Percentiles rank a stretch among this genome's conserved stretches.
phyloP scores from a whole-genome alignment of 2,329 filamentous ascomycete genomes.

The Phoma sp. region DNA sequence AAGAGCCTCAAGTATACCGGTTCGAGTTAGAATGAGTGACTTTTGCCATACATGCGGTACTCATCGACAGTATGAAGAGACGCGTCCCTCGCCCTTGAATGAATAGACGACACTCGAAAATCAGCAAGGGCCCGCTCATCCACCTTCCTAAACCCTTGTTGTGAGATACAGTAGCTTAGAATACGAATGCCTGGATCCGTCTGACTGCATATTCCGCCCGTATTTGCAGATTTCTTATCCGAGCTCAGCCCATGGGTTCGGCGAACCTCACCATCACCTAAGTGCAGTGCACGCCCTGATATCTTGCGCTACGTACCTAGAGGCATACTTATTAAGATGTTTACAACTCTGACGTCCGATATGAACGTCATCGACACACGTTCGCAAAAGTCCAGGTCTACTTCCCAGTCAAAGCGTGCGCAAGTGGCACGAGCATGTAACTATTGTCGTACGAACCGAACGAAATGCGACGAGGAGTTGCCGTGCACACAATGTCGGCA shows the following conservation, averaged over 20 bases:
- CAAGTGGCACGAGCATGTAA: conserved; percentile 8
- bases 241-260: not conserved
- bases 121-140: not conserved
- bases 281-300: not conserved
- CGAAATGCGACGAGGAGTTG: conserved; percentile 9
- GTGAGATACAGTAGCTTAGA: not conserved
- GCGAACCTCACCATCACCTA: not conserved
- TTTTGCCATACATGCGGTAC: not conserved
- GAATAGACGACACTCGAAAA: not conserved
- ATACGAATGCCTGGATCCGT: not conserved
- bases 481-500: conserved; percentile 11
- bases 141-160: not conserved
- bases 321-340: conserved; percentile 7
- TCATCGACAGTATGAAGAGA: not conserved
- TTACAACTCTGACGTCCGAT: conserved; percentile 5
- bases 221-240: not conserved
- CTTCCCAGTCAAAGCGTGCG: conserved; percentile 1
- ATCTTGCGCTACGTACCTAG: not conserved
- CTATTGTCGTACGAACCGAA: conserved; percentile 9
- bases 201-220: not conserved
- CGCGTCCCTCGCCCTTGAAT: not conserved
- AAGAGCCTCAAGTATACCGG: too few species aligned
- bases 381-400: conserved; percentile 3
- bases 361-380: conserved; percentile 7
- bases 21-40: too few species aligned